Conservation (phyloP, 192 early-diverging fungal genomes). For the Obelidium mucronatum region DNA sequence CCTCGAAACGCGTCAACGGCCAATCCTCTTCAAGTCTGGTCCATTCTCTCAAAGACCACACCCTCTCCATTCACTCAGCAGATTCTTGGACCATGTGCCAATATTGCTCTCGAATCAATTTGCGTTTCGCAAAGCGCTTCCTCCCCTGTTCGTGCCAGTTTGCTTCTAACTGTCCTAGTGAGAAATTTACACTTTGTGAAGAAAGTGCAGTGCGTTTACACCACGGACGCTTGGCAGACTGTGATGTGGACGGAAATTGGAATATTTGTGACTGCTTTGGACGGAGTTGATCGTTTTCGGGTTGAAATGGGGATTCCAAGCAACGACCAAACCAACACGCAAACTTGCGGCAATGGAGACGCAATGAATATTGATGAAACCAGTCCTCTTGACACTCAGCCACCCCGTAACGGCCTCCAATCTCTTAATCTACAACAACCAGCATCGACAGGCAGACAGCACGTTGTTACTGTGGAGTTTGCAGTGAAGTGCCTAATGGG, state of each 20-base stretch:
- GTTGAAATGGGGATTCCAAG: neutral
- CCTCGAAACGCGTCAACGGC: neutral
- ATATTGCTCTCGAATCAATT: slow-evolving; percentile 1
- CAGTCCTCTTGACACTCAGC: too few species aligned
- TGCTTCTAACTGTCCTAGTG: neutral
- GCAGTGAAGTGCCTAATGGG: neutral
- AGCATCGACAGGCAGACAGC: neutral
- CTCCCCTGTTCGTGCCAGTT: neutral
- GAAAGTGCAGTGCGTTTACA: neutral
- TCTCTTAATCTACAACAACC: neutral
- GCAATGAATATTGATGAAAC: too few species aligned
- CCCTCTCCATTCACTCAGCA: neutral
- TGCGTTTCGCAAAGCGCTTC: neutral
- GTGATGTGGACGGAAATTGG: neutral
- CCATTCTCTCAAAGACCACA: slow-evolving; percentile 6
- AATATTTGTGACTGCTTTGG: neutral
- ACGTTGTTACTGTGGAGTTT: slow-evolving; percentile 8
- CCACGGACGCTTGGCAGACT: neutral
- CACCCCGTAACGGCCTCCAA: neutral
- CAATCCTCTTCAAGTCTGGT: neutral
- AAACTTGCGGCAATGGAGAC: too few species aligned
- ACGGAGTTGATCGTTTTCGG: slow-evolving; percentile 7
- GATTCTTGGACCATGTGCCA: neutral
- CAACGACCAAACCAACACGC: neutral
- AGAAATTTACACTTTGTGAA: neutral